Evolutionary conservation across 2,329 filamentous ascomycete species (phyloP).

Genomic region (Paecilomyces variotii): DNA sequence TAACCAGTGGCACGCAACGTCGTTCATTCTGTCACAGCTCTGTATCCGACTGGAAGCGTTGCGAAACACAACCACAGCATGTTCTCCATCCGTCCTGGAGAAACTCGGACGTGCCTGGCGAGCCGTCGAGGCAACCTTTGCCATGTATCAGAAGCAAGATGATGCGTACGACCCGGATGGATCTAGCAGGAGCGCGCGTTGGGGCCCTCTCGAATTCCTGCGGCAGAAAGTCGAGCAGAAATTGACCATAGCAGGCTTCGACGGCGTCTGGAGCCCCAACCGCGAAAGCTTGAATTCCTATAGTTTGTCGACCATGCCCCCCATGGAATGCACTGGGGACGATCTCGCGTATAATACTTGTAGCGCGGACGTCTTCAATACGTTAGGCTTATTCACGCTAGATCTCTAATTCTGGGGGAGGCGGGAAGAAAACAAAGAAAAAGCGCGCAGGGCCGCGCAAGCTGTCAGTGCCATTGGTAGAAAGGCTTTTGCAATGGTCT

Average conservation of each 20-base stretch:
- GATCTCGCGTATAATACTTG: background rate
- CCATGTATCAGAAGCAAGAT: background rate
- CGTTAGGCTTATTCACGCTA: background rate
- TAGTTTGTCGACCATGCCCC: background rate
- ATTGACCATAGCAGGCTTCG: background rate
- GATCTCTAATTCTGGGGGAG: background rate
- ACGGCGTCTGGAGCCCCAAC: background rate
- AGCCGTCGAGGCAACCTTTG: background rate
- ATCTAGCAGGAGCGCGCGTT: background rate
- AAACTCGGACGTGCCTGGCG: background rate
- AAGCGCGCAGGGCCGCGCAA: background rate
- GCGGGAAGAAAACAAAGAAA: background rate
- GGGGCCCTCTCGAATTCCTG: background rate
- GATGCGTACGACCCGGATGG: background rate
- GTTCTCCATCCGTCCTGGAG: background rate
- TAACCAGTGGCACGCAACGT: constrained; percentile 3
- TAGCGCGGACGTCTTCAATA: background rate
- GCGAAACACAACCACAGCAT: background rate
- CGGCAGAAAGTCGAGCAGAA: background rate
- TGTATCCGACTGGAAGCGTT: background rate
- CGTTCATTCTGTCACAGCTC: background rate
- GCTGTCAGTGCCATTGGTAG: background rate
- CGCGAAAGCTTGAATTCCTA: background rate
- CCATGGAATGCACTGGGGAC: background rate
- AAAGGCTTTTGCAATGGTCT: background rate